These are phyloP conservation scores for Podochytrium sp. DNA, from an alignment of 192 early-diverging fungal species.

Conservation along the genomic window DNA sequence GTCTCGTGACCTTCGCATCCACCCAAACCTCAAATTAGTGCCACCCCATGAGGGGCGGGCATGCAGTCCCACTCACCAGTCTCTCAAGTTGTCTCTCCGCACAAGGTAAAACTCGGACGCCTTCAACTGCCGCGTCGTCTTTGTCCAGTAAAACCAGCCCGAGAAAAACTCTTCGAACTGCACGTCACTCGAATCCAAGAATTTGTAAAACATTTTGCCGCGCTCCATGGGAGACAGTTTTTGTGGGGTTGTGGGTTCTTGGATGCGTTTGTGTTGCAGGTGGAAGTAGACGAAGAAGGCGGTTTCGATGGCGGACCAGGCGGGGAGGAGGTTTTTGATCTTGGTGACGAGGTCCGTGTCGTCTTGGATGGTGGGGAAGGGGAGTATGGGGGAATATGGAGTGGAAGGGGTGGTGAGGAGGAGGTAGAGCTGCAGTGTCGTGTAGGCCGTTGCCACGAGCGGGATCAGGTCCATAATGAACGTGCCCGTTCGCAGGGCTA, in stretches of 20 bases:
- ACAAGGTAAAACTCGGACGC: conserved; percentile 25
- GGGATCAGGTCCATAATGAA: conserved; percentile 29
- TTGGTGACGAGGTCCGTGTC: background rate
- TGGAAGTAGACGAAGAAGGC: conserved; percentile 36
- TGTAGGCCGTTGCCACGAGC: conserved; percentile 2
- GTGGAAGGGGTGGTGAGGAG: no score
- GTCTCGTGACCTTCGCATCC: no score
- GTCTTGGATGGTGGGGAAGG: background rate
- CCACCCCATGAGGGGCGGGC: background rate
- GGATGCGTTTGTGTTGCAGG: conserved; percentile 25
- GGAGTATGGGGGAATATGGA: no score
- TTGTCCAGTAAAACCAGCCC: conserved; percentile 36
- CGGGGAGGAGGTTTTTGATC: background rate
- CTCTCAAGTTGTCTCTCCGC: conserved; percentile 25
- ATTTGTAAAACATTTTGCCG: conserved; percentile 17
- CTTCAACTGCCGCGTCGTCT: conserved; percentile 18
- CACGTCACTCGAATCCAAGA: conserved; percentile 16
- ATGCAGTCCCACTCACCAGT: conserved; percentile 24
- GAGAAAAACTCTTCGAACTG: conserved; percentile 32
- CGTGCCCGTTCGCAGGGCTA: background rate
- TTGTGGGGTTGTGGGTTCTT: conserved; percentile 2
- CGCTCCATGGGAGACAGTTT: conserved; percentile 15
- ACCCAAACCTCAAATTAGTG: no score
- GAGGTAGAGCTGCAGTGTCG: conserved; percentile 13
- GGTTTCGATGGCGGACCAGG: conserved; percentile 22